Percentiles rank a stretch among this genome's conserved stretches.
phyloP scores from a whole-genome alignment of 148 eudicot genomes.

The Fagopyrum esculentum region DNA sequence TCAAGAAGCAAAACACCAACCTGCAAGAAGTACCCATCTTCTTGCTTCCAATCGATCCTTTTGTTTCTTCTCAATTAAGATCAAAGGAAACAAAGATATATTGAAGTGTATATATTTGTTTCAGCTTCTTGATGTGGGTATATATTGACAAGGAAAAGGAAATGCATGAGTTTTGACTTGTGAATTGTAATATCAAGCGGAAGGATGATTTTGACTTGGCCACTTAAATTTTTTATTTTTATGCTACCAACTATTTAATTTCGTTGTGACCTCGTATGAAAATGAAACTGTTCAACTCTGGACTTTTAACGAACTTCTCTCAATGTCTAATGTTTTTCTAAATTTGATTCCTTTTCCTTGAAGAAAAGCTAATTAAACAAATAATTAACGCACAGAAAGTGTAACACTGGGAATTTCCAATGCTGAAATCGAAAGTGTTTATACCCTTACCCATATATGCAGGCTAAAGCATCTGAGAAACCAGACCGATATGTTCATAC shows the following conservation, averaged over 20 bases:
- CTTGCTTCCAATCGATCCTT: background rate
- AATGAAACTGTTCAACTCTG: background rate
- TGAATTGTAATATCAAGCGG: too few species aligned
- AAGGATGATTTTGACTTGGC: background rate
- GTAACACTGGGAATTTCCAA: background rate
- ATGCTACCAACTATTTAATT: too few species aligned
- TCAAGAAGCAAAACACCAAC: background rate
- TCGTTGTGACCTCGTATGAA: background rate
- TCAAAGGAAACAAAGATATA: too few species aligned
- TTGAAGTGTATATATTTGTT: too few species aligned
- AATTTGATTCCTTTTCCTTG: background rate
- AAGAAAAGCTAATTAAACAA: background rate
- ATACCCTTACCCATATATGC: background rate
- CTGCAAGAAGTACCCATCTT: background rate
- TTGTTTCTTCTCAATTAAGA: background rate
- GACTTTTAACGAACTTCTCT: background rate
- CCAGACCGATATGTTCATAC: too few species aligned
- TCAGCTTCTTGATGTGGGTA: too few species aligned
- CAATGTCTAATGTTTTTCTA: background rate
- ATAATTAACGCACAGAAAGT: background rate
- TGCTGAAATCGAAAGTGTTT: background rate
- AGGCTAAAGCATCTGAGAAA: too few species aligned
- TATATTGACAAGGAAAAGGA: too few species aligned
- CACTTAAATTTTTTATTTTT: background rate
- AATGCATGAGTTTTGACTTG: too few species aligned